phyloP scores from a whole-genome alignment of 129 eudicot species.

The Tagetes patula region DNA sequence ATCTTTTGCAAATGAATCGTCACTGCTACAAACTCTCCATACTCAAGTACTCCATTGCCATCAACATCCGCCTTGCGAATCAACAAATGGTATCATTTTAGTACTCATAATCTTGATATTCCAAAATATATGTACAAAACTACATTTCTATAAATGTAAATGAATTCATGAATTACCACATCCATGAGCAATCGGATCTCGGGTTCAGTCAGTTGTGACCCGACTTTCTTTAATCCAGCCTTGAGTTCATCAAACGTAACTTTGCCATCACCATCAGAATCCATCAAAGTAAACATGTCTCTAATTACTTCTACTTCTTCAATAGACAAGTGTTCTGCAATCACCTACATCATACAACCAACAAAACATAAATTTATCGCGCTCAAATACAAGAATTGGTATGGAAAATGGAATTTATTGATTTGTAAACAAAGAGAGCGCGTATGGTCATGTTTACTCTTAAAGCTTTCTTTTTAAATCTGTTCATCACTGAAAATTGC shows the following conservation, averaged over 20 bases:
- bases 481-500: constrained; percentile 93
- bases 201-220: constrained; percentile 89
- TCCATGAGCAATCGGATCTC: constrained; percentile 94
- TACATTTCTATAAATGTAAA: background rate
- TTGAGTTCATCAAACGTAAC: constrained; percentile 84
- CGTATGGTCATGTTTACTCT: constrained; percentile 48
- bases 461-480: constrained; percentile 91
- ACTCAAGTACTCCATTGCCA: constrained; percentile 90
- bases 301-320: constrained; percentile 87
- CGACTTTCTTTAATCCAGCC: constrained; percentile 76
- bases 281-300: constrained; percentile 94
- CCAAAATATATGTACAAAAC: background rate
- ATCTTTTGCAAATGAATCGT: constrained; percentile 87
- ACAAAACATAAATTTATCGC: background rate
- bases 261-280: constrained; percentile 87
- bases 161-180: constrained; percentile 53
- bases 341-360: constrained; percentile 56
- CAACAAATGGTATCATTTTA: background rate
- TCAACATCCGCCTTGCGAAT: constrained; percentile 84
- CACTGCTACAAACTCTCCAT: constrained; percentile 97
- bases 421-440: background rate
- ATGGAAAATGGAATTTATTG: background rate
- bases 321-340: constrained; percentile 85
- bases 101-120: constrained; percentile 8
- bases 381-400: background rate